Conservation (phyloP, 768 basidiomycete genomes). For the Hygrocybe coccinea region DNA sequence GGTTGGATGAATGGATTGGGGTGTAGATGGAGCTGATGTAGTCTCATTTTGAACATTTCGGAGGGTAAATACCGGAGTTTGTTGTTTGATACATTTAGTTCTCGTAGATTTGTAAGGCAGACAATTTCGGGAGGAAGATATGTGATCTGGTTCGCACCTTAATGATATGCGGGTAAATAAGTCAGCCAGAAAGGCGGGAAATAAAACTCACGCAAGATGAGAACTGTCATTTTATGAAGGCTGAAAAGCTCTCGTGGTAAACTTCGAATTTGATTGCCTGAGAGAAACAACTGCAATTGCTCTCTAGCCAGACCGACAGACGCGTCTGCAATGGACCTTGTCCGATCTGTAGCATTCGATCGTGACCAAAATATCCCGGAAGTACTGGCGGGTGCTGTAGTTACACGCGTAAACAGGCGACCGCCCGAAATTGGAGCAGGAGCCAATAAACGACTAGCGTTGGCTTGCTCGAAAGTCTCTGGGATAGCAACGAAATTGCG, state of each 20-base stretch:
- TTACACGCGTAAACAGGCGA: conserved; percentile 31
- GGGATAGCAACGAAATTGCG: conserved; percentile 42
- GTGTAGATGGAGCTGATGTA: conserved; percentile 43
- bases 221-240: conserved; percentile 52
- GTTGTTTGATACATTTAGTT: conserved; percentile 62
- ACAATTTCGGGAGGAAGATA: conserved; percentile 61
- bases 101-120: conserved; percentile 46
- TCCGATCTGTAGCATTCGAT: conserved; percentile 27
- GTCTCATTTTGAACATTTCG: conserved; percentile 57
- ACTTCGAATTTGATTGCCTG: conserved; percentile 45
- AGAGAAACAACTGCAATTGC: conserved; percentile 54
- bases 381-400: conserved; percentile 31
- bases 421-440: conserved; percentile 4
- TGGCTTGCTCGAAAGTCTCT: conserved; percentile 28
- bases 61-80: conserved; percentile 55
- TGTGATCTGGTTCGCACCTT: conserved; percentile 55
- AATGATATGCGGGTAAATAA: conserved; percentile 1
- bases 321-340: conserved; percentile 29
- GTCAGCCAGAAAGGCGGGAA: neutral
- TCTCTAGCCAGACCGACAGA: conserved; percentile 41
- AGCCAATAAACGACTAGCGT: conserved; percentile 6
- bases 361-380: conserved; percentile 22
- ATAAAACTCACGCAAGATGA: conserved; percentile 54
- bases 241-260: conserved; percentile 57
- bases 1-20: conserved; percentile 58